A percentile compares a stretch with the other conserved stretches of the same genome.
phyloP scores from a whole-genome alignment of 2,329 filamentous ascomycete genomes.

The Aspergillus glaucus region DNA sequence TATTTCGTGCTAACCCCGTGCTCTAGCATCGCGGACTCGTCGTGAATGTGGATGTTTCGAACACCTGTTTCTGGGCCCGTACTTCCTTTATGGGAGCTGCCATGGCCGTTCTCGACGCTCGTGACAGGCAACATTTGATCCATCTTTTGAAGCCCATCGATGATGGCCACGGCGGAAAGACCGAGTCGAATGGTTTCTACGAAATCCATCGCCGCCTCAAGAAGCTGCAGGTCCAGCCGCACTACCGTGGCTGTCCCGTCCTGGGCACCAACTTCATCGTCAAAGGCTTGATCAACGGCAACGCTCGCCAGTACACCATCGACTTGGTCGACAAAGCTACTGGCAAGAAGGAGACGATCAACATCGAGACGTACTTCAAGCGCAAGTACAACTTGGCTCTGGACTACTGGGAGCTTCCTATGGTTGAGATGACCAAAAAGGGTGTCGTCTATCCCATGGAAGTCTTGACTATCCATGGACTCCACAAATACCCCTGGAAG shows the following conservation, averaged over 20 bases:
- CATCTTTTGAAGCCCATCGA: constrained; percentile 15
- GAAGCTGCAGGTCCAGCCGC: constrained; percentile 33
- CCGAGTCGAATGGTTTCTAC: constrained; percentile 19
- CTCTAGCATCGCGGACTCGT: constrained; percentile 58
- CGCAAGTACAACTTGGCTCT: constrained; percentile 46
- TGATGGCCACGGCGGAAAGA: constrained; percentile 18
- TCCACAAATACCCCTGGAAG: constrained; percentile 55
- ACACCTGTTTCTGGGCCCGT: constrained; percentile 76
- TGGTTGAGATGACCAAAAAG: constrained; percentile 54
- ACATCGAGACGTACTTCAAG: constrained; percentile 54
- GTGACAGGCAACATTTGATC: constrained; percentile 27
- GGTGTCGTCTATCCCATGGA: constrained; percentile 52
- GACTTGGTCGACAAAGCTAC: constrained; percentile 34
- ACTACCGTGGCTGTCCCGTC: constrained; percentile 30
- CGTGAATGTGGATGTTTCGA: constrained; percentile 85
- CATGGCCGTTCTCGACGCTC: constrained; percentile 25
- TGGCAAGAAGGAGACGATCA: constrained; percentile 42
- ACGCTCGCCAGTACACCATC: constrained; percentile 41
- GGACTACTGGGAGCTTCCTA: constrained; percentile 44
- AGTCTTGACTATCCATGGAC: constrained; percentile 45
- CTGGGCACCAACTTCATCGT: constrained; percentile 44
- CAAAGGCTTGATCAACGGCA: constrained; percentile 41
- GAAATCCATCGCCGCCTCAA: constrained; percentile 23
- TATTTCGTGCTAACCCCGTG: constrained; percentile 19
- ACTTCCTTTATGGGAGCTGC: constrained; percentile 31